Conservation (phyloP, 1,139 yeast species). For the Kurtzmaniella quercitrusa region DNA sequence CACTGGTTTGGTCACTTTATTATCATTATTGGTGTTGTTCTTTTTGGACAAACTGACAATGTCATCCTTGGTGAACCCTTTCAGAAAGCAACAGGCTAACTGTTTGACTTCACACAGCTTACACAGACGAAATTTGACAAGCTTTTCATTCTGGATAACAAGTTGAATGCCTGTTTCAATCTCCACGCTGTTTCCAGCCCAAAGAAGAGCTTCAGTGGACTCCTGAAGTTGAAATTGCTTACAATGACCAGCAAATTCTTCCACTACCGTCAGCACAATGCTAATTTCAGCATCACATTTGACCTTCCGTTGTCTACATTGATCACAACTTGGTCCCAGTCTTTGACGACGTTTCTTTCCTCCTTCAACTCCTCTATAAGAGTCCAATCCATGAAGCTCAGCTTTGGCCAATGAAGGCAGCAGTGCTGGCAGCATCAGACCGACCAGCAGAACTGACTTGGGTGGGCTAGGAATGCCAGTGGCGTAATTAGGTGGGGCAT, state of each 20-base stretch:
- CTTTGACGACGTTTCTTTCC: conserved; percentile 50
- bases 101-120: conserved; percentile 44
- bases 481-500: conserved; percentile 3
- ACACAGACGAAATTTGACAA: conserved; percentile 48
- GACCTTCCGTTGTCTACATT: conserved; percentile 66
- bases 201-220: conserved; percentile 1
- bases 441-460: conserved; percentile 4
- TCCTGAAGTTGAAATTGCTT: conserved; percentile 2
- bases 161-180: conserved; percentile 2
- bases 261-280: conserved; percentile 9
- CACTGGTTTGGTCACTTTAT: conserved; percentile 4
- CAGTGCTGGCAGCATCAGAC: conserved; percentile 5
- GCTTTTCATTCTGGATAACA: conserved; percentile 23
- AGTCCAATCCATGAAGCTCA: neutral
- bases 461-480: conserved; percentile 8
- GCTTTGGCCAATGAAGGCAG: conserved; percentile 7
- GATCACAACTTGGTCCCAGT: conserved; percentile 72
- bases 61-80: conserved; percentile 60
- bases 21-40: conserved; percentile 2
- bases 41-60: conserved; percentile 26
- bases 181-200: conserved; percentile 2
- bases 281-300: conserved; percentile 67
- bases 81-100: conserved; percentile 47
- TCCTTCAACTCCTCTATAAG: too few relatives aligned
- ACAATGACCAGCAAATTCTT: conserved; percentile 1